phyloP scores from a whole-genome alignment of 306 rosid species.

The Cercis canadensis region DNA sequence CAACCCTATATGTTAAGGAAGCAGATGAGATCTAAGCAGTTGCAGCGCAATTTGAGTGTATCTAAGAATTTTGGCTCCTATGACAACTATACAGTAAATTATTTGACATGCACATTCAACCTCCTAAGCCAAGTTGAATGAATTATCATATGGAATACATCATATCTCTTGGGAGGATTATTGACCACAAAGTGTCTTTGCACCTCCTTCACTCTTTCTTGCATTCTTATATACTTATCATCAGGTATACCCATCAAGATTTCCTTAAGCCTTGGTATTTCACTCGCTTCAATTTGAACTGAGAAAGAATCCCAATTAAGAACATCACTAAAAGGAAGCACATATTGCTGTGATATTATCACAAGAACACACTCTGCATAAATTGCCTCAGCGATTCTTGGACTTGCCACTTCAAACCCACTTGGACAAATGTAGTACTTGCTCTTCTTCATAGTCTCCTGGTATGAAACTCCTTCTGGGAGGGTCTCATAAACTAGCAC shows the following conservation, averaged over 20 bases:
- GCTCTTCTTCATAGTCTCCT: conserved; percentile 54
- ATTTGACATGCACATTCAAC: conserved; percentile 49
- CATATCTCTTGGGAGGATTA: conserved; percentile 57
- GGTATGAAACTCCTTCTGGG: conserved; percentile 51
- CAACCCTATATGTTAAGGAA: no score
- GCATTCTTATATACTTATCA: conserved; percentile 48
- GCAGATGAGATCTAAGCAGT: no score
- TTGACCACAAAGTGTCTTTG: conserved; percentile 62
- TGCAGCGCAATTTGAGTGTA: no score
- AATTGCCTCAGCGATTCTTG: conserved; percentile 65
- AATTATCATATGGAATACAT: conserved; percentile 65
- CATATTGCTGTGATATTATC: conserved; percentile 62
- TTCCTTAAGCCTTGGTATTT: conserved; percentile 55
- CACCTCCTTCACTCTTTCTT: conserved; percentile 54
- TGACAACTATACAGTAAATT: no score
- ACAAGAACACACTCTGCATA: conserved; percentile 66
- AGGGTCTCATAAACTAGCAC: conserved; percentile 50
- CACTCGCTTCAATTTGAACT: conserved; percentile 47
- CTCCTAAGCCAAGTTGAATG: conserved; percentile 76
- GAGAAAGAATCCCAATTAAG: conserved; percentile 62
- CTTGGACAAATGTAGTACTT: conserved; percentile 67
- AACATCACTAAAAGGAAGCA: conserved; percentile 67
- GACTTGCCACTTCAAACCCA: conserved; percentile 72
- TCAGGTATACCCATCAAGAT: conserved; percentile 52
- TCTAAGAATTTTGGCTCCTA: no score